Percentiles rank a stretch among this genome's conserved stretches.
These are phyloP conservation scores for Phytophthora pseudosyringae DNA, from an alignment of 352 stramenopile genomes.

Conservation along the genomic window DNA sequence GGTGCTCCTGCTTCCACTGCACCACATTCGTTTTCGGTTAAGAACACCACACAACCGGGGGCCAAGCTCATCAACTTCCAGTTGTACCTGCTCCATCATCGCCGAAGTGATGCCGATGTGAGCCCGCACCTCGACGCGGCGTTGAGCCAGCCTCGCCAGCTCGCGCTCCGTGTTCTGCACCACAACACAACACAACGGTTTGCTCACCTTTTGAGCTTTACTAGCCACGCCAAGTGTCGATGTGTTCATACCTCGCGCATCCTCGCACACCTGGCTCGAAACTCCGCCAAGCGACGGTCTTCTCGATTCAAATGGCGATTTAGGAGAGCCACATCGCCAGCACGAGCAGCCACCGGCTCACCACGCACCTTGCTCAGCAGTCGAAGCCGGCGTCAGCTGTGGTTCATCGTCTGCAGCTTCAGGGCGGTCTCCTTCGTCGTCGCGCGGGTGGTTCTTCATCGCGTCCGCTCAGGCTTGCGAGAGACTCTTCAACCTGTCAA, in stretches of 20 bases:
- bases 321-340: neutral
- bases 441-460: constrained; percentile 35
- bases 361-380: constrained; percentile 16
- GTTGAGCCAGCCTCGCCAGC: constrained; percentile 30
- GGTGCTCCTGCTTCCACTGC: constrained; percentile 45
- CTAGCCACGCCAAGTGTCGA: neutral
- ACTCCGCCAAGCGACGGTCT: constrained; percentile 26
- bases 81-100: constrained; percentile 38
- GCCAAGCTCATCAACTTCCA: neutral
- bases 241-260: constrained; percentile 26
- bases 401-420: constrained; percentile 15
- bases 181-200: neutral
- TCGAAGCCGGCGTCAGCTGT: neutral
- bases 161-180: constrained; percentile 33
- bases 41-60: neutral
- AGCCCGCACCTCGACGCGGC: constrained; percentile 23
- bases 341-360: neutral
- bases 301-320: constrained; percentile 6
- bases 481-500: constrained; percentile 16
- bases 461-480: constrained; percentile 8
- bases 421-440: constrained; percentile 12
- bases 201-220: neutral
- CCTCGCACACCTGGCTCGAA: constrained; percentile 33
- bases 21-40: neutral
- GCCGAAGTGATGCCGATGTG: constrained; percentile 35